Conservation (phyloP, 352 stramenopile species). For the Albugo candida region DNA sequence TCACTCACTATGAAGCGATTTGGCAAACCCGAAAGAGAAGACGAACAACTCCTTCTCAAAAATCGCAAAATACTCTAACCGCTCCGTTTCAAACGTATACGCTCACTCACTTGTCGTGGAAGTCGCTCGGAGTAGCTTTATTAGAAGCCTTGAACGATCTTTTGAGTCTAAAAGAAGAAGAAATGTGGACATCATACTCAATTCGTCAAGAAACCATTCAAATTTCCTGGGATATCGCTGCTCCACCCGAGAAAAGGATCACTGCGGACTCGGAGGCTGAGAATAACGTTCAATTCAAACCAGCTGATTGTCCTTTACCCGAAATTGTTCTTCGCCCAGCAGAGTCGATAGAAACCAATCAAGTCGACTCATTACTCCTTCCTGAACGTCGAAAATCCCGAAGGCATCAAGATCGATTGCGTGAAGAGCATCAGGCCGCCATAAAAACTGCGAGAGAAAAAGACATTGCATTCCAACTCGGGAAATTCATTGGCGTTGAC, state of each 20-base stretch:
- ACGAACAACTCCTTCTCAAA: background rate
- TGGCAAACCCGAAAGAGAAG: too few relatives aligned
- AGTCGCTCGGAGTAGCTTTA: background rate
- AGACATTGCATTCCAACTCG: conserved; percentile 28
- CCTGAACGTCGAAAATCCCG: conserved; percentile 27
- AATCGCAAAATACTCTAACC: background rate
- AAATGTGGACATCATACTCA: too few relatives aligned
- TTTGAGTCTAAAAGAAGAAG: background rate
- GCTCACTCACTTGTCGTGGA: background rate
- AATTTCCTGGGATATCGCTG: too few relatives aligned
- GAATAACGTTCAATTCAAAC: too few relatives aligned
- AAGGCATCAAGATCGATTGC: conserved; percentile 36
- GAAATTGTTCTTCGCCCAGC: too few relatives aligned
- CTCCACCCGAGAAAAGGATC: too few relatives aligned
- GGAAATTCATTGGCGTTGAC: conserved; percentile 11
- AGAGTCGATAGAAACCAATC: conserved; percentile 5
- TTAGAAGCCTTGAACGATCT: background rate
- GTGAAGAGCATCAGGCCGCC: conserved; percentile 44
- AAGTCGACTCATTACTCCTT: conserved; percentile 4
- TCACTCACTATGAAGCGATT: too few relatives aligned
- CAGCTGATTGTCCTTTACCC: too few relatives aligned
- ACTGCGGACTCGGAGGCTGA: too few relatives aligned
- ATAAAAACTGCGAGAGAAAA: conserved; percentile 38
- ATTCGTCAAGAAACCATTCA: too few relatives aligned
- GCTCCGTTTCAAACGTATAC: background rate